phyloP scores from a whole-genome alignment of 805 yeast species.

The Metschnikowia corniflorae region DNA sequence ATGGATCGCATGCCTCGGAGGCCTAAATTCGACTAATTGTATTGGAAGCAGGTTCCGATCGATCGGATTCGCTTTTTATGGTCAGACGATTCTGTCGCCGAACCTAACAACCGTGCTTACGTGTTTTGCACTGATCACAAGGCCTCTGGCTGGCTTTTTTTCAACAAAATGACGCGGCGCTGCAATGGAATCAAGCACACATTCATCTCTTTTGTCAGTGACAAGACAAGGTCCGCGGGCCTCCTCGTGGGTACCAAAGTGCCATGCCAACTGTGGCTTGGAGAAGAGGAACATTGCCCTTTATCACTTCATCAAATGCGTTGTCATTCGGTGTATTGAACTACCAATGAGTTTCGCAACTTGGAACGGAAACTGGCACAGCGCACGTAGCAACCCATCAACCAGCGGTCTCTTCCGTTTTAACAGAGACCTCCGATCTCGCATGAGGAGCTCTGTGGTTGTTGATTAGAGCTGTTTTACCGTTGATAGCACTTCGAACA shows the following conservation, averaged over 20 bases:
- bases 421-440: constrained; percentile 40
- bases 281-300: too few species aligned
- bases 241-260: constrained; percentile 13
- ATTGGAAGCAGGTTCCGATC: too few species aligned
- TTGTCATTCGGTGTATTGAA: too few species aligned
- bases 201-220: constrained; percentile 33
- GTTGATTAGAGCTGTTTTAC: too few species aligned
- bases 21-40: too few species aligned
- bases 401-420: constrained; percentile 58
- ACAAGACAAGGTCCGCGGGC: constrained; percentile 16
- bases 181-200: constrained; percentile 93
- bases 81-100: too few species aligned
- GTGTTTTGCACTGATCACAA: constrained; percentile 87
- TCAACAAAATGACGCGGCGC: constrained; percentile 82
- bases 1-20: too few species aligned
- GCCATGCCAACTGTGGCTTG: too few species aligned
- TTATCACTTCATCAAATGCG: too few species aligned
- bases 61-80: too few species aligned
- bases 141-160: constrained; percentile 89
- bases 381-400: constrained; percentile 74
- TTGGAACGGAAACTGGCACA: constrained; percentile 67
- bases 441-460: constrained; percentile 72
- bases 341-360: constrained; percentile 19
- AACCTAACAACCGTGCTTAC: constrained; percentile 85
- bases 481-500: too few species aligned